These are phyloP conservation scores for Acorus gramineus DNA, from an alignment of 106 monocot species.

Conservation along the genomic window DNA sequence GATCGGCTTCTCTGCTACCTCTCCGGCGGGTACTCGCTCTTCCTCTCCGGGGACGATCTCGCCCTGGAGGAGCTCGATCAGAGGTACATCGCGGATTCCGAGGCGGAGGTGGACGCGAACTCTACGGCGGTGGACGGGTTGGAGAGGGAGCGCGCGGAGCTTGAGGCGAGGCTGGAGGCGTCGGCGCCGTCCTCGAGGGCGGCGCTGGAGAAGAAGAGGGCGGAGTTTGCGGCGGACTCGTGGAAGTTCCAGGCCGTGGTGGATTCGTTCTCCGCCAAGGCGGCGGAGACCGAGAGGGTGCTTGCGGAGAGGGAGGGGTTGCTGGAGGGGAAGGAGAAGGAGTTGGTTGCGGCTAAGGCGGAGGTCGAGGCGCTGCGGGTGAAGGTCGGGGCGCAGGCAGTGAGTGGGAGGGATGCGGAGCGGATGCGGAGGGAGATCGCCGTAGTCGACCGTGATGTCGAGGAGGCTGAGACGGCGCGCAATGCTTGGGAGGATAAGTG, in stretches of 20 bases:
- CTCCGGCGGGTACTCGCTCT: slow-evolving; percentile 41
- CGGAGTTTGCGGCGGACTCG: slow-evolving; percentile 29
- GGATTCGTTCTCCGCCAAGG: slow-evolving; percentile 25
- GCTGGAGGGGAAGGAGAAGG: slow-evolving; percentile 53
- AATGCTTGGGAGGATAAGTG: slow-evolving; percentile 57
- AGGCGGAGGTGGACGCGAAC: slow-evolving; percentile 13
- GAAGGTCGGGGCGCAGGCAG: slow-evolving; percentile 42
- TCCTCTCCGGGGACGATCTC: slow-evolving; percentile 59
- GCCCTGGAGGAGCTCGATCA: slow-evolving; percentile 44
- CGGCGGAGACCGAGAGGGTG: slow-evolving; percentile 27
- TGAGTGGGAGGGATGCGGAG: slow-evolving; percentile 62
- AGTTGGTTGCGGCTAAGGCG: slow-evolving; percentile 24
- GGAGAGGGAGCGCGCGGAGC: slow-evolving; percentile 31
- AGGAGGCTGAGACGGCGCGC: slow-evolving; percentile 39
- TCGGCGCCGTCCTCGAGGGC: slow-evolving; percentile 28
- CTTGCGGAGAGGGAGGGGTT: slow-evolving; percentile 28
- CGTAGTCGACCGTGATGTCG: slow-evolving; percentile 55
- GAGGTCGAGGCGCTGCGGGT: slow-evolving; percentile 54
- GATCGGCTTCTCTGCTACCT: slow-evolving; percentile 30
- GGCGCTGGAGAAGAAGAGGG: slow-evolving; percentile 37
- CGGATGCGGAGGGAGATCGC: slow-evolving; percentile 73
- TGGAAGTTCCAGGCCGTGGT: slow-evolving; percentile 57
- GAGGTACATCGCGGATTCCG: slow-evolving; percentile 18
- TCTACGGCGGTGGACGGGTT: slow-evolving; percentile 9
- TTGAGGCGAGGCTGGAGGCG: slow-evolving; percentile 27